These are phyloP conservation scores for Citropsis articulata DNA, from an alignment of 345 rosid species.

Conservation along the genomic window DNA sequence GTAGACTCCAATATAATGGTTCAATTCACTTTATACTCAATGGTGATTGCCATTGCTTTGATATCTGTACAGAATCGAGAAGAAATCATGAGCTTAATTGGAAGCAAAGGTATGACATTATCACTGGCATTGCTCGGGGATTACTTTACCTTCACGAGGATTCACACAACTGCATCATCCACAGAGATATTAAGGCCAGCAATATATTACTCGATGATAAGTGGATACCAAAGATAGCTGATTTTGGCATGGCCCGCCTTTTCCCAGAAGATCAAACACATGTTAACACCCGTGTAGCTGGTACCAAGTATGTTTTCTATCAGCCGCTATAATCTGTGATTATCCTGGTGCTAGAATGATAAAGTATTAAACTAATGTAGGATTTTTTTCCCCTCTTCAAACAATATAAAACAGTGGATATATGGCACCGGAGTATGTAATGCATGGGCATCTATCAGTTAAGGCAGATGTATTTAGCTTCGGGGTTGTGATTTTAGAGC, in stretches of 20 bases:
- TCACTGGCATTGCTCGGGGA: conserved; percentile 78
- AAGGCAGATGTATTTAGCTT: conserved; percentile 97
- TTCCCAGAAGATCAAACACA: conserved; percentile 89
- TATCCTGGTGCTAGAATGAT: background rate
- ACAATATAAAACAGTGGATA: conserved; percentile 62
- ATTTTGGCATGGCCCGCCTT: conserved; percentile 99
- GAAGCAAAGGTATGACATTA: conserved; percentile 76
- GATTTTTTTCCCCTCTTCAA: background rate
- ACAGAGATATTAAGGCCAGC: conserved; percentile 94
- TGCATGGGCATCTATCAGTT: conserved; percentile 74
- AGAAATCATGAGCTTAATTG: conserved; percentile 62
- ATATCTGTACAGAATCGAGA: conserved; percentile 42
- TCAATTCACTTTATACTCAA: background rate
- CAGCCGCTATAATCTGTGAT: too few relatives aligned
- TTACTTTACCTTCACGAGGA: conserved; percentile 94
- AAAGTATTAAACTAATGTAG: background rate
- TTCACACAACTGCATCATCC: conserved; percentile 78
- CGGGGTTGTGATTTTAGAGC: conserved; percentile 87
- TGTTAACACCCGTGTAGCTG: conserved; percentile 87
- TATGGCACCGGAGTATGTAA: conserved; percentile 96
- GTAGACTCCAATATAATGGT: conserved; percentile 9
- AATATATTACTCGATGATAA: conserved; percentile 89
- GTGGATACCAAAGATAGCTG: conserved; percentile 97
- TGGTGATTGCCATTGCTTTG: conserved; percentile 14
- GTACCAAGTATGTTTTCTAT: conserved; percentile 73